A percentile compares a stretch with the other conserved stretches of the same genome.
These are phyloP conservation scores for Coemansia sp. DNA, from an alignment of 192 early-diverging fungal species.

Conservation along the genomic window DNA sequence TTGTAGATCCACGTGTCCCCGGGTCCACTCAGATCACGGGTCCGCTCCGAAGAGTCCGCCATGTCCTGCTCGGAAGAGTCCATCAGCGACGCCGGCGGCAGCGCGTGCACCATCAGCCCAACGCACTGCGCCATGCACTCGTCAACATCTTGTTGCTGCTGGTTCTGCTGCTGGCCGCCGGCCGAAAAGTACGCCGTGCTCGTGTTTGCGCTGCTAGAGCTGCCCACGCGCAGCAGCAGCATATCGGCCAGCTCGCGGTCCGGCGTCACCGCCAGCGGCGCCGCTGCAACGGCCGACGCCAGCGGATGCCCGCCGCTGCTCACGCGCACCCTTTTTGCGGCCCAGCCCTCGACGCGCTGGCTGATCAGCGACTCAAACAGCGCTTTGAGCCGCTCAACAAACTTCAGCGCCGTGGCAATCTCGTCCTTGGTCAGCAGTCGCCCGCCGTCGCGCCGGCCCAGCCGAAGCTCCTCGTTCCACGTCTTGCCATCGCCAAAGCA, in stretches of 20 bases:
- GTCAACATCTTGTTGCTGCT: constrained; percentile 70
- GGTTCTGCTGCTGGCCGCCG: constrained; percentile 2
- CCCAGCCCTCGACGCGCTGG: constrained; percentile 25
- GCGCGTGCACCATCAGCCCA: constrained; percentile 58
- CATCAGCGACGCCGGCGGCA: constrained; percentile 38
- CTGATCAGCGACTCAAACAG: constrained; percentile 54
- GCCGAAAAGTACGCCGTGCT: background rate
- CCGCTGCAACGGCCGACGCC: constrained; percentile 3
- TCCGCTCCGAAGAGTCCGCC: constrained; percentile 6
- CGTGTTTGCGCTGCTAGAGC: background rate
- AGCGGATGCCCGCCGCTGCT: constrained; percentile 40
- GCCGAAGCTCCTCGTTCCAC: constrained; percentile 39
- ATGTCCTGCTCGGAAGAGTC: constrained; percentile 7
- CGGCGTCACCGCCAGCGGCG: constrained; percentile 53
- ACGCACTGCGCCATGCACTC: constrained; percentile 75
- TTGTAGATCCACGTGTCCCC: constrained; percentile 40
- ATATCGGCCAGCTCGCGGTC: constrained; percentile 59
- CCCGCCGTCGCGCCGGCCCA: constrained; percentile 39
- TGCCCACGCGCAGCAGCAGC: constrained; percentile 52
- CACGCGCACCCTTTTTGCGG: constrained; percentile 25
- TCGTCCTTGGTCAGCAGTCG: constrained; percentile 17
- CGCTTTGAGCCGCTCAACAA: constrained; percentile 53
- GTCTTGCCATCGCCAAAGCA: constrained; percentile 30
- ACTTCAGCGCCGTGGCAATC: constrained; percentile 22
- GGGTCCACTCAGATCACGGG: background rate